Base-by-base conservation (phyloP, 1,284 basidiomycete genomes). In the Ganoderma lingzhi region DNA sequence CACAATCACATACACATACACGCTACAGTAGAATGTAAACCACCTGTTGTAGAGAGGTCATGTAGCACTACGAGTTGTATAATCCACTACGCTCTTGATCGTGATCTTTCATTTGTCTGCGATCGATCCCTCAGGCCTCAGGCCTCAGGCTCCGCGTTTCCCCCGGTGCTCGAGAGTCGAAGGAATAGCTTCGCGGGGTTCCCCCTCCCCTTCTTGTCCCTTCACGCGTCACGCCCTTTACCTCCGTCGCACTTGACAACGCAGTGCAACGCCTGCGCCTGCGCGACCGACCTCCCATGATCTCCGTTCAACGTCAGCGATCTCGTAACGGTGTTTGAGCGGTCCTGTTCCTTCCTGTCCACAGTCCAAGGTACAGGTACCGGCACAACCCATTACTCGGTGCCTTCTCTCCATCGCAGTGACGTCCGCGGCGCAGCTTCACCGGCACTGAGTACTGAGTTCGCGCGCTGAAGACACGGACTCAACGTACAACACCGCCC, bases 31-130 rank as follows among this genome's bases (percentile, higher is more conserved):
- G 64, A 72, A 62, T 66, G 70, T 71, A 68, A 60, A 56, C 67
- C 66, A 71, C 48, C 44, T 61, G 59, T 67, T 56, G 51, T 66
- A 65, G 68, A 72, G 28, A 62, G 68, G 62, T 62, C 71, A 39
- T 72, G 68, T 72, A 72, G 71, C 68, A 72, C 51, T 70, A 72
- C 39, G 28, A 6, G 59, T 42, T 41, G 51, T 41, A 28, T 64
- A 64, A 37, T 64, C 35, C 23, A 30, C 63, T 35, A 32, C 53
- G 53, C 32, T 56, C 53, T 56, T 56, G 53, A 56, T 56, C 53
- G 53, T 19, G 53, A 56, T 35, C 14, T 17, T 48, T 48, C 45
- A n/a, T 8, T 9, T 9, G 19, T 48, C 19, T 10, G 30, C 30
- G 32, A 56, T 32, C 53, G 53, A 56, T 56, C 32, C 44, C 6